Conservation (phyloP, 495 filamentous ascomycete species). For the Aspergillus kassunensis region DNA sequence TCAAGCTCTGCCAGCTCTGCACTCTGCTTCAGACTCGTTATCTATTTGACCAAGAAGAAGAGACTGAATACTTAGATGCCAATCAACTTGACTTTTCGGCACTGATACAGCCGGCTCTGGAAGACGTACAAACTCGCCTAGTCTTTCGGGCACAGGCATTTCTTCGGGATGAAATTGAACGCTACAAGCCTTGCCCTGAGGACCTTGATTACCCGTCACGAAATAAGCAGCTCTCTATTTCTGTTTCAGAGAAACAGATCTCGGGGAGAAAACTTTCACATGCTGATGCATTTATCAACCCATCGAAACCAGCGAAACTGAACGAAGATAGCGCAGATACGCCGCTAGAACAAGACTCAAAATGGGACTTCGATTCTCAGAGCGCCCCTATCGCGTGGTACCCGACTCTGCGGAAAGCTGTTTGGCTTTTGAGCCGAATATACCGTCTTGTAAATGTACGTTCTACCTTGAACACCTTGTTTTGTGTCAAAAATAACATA, state of each 20-base stretch:
- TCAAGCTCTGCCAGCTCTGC: conserved; percentile 78
- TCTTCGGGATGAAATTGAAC: conserved; percentile 66
- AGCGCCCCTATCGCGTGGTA: conserved; percentile 51
- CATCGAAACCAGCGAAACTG: conserved; percentile 50
- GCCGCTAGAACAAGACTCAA: conserved; percentile 40
- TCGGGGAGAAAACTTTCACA: conserved; percentile 44
- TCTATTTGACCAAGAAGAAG: conserved; percentile 67
- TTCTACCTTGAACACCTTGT: conserved; percentile 5
- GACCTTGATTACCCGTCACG: conserved; percentile 64
- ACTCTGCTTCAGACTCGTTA: conserved; percentile 82
- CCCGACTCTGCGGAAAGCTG: conserved; percentile 70
- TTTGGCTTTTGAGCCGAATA: conserved; percentile 79
- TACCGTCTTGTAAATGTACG: conserved; percentile 73
- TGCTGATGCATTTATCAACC: conserved; percentile 40
- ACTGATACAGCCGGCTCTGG: conserved; percentile 63
- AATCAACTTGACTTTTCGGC: conserved; percentile 62
- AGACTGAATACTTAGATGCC: conserved; percentile 50
- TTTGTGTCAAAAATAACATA: background rate
- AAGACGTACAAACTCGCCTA: conserved; percentile 71
- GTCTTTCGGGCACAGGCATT: conserved; percentile 67
- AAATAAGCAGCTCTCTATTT: conserved; percentile 43
- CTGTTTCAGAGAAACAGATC: conserved; percentile 44
- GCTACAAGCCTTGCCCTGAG: conserved; percentile 62
- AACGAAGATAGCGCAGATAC: conserved; percentile 49
- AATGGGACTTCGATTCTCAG: conserved; percentile 52